These are phyloP conservation scores for Dictyostelium discoideum DNA, from an alignment of 78 protist genomes.

Conservation along the genomic window DNA sequence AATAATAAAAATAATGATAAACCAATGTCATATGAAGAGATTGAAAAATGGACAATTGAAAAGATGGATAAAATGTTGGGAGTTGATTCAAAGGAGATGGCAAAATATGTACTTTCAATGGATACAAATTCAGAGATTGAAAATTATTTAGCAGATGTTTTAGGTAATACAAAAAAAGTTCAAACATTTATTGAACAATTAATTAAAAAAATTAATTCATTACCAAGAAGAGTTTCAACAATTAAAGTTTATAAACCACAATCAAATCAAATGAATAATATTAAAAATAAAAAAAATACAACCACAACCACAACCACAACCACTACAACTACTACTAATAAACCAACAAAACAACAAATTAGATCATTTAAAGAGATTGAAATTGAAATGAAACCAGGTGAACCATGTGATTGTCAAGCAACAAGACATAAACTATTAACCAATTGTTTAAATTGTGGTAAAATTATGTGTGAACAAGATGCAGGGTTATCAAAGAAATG, in stretches of 20 bases:
- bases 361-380: constrained; percentile 42
- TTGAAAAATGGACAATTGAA: constrained; percentile 51
- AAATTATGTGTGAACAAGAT: constrained; percentile 87
- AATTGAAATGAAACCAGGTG: constrained; percentile 46
- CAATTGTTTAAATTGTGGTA: constrained; percentile 88
- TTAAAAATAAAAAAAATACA: background rate
- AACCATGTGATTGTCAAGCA: constrained; percentile 85
- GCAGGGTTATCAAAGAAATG: constrained; percentile 78
- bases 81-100: constrained; percentile 17
- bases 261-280: background rate
- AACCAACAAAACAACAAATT: constrained; percentile 10
- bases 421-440: constrained; percentile 62
- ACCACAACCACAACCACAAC: background rate
- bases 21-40: constrained; percentile 41
- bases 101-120: background rate
- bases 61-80: constrained; percentile 49
- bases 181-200: constrained; percentile 23
- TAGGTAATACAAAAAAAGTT: constrained; percentile 13
- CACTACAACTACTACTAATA: background rate
- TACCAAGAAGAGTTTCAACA: constrained; percentile 42
- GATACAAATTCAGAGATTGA: constrained; percentile 24
- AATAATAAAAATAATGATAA: background rate
- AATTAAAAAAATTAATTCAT: constrained; percentile 30
- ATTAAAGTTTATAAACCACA: background rate
- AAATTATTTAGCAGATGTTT: constrained; percentile 8